Evolutionary conservation across 805 yeast species (phyloP).

Genomic region (Starmera amethionina): DNA sequence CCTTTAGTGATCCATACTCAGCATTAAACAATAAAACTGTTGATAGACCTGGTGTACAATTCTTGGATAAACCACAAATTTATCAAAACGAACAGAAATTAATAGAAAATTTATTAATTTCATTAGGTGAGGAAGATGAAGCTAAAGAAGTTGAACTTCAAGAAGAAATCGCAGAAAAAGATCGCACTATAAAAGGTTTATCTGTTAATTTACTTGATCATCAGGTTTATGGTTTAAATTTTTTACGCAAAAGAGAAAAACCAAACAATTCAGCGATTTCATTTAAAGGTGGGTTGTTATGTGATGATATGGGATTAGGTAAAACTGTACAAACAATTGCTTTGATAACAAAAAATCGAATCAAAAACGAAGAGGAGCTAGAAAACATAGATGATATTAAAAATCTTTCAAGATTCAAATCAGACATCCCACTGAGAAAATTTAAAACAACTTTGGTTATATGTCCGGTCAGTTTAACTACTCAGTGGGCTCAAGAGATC

Average conservation of each 20-base stretch:
- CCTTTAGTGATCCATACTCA: slow-evolving; percentile 16
- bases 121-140: slow-evolving; percentile 8
- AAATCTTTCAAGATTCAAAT: slow-evolving; percentile 1
- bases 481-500: slow-evolving; percentile 68
- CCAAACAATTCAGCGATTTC: slow-evolving; percentile 4
- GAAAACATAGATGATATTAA: slow-evolving; percentile 4
- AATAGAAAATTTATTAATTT: slow-evolving; percentile 7
- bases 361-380: slow-evolving; percentile 6
- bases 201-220: slow-evolving; percentile 32
- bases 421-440: slow-evolving; percentile 7
- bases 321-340: slow-evolving; percentile 76
- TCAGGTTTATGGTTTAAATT: slow-evolving; percentile 34
- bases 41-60: slow-evolving; percentile 9
- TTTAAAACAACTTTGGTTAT: slow-evolving; percentile 45
- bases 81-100: slow-evolving; percentile 5
- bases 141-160: slow-evolving; percentile 7
- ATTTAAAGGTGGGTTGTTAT: slow-evolving; percentile 49
- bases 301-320: slow-evolving; percentile 90
- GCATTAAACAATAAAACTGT: slow-evolving; percentile 7
- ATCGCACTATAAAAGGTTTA: slow-evolving; percentile 25
- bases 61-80: slow-evolving; percentile 8
- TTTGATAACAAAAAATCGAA: slow-evolving; percentile 28
- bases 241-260: slow-evolving; percentile 29
- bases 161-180: slow-evolving; percentile 10
- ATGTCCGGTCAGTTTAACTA: slow-evolving; percentile 64